A percentile compares a stretch with the other conserved stretches of the same genome.
Evolutionary conservation across 129 eudicot species (phyloP).

Genomic region (Rutidosis leptorrhynchoides): DNA sequence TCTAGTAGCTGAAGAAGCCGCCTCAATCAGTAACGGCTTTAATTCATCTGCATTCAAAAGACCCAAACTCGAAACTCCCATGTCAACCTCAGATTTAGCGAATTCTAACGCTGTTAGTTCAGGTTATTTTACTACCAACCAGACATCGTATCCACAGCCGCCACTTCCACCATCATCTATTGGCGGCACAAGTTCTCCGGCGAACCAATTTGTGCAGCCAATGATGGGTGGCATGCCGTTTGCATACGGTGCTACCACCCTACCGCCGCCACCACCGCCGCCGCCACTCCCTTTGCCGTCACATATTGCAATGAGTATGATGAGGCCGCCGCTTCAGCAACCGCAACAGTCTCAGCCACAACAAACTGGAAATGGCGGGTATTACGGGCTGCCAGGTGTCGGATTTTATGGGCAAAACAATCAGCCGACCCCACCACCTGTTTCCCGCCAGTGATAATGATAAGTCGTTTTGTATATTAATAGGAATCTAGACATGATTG

Average conservation of each 20-base stretch:
- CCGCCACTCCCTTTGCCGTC: constrained; percentile 69
- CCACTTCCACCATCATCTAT: constrained; percentile 42
- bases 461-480: constrained; percentile 47
- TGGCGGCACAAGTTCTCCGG: constrained; percentile 38
- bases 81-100: constrained; percentile 29
- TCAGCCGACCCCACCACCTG: constrained; percentile 67
- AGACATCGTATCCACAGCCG: constrained; percentile 34
- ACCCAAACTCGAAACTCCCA: constrained; percentile 55
- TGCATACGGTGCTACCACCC: constrained; percentile 44
- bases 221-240: constrained; percentile 57
- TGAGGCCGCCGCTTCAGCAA: constrained; percentile 59
- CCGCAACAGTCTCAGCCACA: constrained; percentile 41
- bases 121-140: constrained; percentile 37
- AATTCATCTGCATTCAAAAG: constrained; percentile 52
- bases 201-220: constrained; percentile 53
- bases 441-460: constrained; percentile 62
- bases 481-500: constrained; percentile 35
- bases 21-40: constrained; percentile 52
- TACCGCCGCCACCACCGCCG: constrained; percentile 67
- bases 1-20: constrained; percentile 87
- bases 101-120: constrained; percentile 40
- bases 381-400: constrained; percentile 73
- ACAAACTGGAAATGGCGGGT: constrained; percentile 45
- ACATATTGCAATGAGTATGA: constrained; percentile 49
- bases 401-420: constrained; percentile 70